phyloP scores from a whole-genome alignment of 768 basidiomycete species.

The Tylopilus felleus region DNA sequence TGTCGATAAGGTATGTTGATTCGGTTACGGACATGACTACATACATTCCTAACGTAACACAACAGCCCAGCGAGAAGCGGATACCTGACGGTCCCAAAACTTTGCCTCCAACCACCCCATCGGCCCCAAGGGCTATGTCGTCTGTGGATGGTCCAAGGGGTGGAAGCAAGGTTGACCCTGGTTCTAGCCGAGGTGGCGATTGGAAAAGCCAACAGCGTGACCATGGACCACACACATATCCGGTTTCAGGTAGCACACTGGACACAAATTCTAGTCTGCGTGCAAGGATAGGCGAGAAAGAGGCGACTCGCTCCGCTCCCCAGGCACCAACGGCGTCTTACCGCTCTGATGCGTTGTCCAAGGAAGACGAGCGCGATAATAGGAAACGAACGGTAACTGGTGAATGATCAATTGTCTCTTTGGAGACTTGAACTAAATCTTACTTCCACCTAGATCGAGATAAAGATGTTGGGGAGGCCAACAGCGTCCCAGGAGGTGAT shows the following conservation, averaged over 20 bases:
- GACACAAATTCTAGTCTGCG: slow-evolving; percentile 40
- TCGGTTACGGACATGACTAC: neutral
- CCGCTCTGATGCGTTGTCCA: slow-evolving; percentile 41
- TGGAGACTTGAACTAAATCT: slow-evolving; percentile 2
- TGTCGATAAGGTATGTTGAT: slow-evolving; percentile 58
- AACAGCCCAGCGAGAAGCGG: slow-evolving; percentile 53
- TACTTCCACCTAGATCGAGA: slow-evolving; percentile 52
- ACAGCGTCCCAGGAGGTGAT: slow-evolving; percentile 36
- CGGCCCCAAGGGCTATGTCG: slow-evolving; percentile 71
- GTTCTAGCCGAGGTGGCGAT: slow-evolving; percentile 40
- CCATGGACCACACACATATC: slow-evolving; percentile 25
- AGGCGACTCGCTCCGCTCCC: slow-evolving; percentile 39
- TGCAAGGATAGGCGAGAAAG: slow-evolving; percentile 63
- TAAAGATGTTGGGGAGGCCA: slow-evolving; percentile 45
- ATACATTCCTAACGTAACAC: slow-evolving; percentile 2
- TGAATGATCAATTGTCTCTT: slow-evolving; percentile 31
- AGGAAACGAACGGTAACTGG: slow-evolving; percentile 71
- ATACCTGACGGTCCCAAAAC: slow-evolving; percentile 52
- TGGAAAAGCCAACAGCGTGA: slow-evolving; percentile 45
- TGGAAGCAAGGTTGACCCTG: slow-evolving; percentile 38
- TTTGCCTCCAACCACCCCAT: slow-evolving; percentile 58
- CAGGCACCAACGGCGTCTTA: slow-evolving; percentile 42
- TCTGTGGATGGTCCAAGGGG: slow-evolving; percentile 41
- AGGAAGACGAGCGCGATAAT: slow-evolving; percentile 64
- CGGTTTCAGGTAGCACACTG: slow-evolving; percentile 19